Percentiles rank a stretch among this genome's conserved stretches.
These are phyloP conservation scores for Aureobasidium pullulans DNA, from an alignment of 2,329 filamentous ascomycete genomes.

Conservation along the genomic window DNA sequence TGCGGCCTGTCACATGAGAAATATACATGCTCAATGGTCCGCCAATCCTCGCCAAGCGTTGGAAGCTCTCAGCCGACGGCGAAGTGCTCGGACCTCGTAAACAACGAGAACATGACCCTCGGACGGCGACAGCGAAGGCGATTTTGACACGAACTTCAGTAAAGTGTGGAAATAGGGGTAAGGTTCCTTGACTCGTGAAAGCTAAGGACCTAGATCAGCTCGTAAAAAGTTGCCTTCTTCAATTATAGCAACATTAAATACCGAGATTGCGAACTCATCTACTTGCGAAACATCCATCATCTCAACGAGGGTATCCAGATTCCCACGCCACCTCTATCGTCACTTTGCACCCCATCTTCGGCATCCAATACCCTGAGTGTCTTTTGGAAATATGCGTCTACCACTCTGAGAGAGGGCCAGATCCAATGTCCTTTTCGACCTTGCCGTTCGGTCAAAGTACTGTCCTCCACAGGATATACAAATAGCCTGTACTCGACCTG, in stretches of 20 bases:
- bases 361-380: constrained; percentile 73
- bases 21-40: constrained; percentile 10
- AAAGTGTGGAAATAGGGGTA: neutral
- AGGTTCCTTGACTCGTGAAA: neutral
- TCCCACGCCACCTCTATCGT: constrained; percentile 46
- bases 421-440: constrained; percentile 54
- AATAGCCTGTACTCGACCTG: constrained; percentile 67
- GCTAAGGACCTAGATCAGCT: neutral
- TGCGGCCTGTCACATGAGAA: neutral
- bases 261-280: constrained; percentile 1
- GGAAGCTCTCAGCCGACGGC: neutral
- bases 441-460: constrained; percentile 21
- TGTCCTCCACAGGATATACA: constrained; percentile 34
- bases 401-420: constrained; percentile 64
- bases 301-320: constrained; percentile 30
- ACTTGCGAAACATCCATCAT: neutral
- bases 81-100: neutral
- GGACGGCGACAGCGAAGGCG: neutral
- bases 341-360: constrained; percentile 58
- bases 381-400: constrained; percentile 92
- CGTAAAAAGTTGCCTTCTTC: neutral
- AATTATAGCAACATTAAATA: neutral
- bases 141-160: neutral
- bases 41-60: constrained; percentile 3
- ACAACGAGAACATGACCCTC: neutral